phyloP scores from a whole-genome alignment of 73 alveolate genomes.

The Paramecium tetraurelia region DNA sequence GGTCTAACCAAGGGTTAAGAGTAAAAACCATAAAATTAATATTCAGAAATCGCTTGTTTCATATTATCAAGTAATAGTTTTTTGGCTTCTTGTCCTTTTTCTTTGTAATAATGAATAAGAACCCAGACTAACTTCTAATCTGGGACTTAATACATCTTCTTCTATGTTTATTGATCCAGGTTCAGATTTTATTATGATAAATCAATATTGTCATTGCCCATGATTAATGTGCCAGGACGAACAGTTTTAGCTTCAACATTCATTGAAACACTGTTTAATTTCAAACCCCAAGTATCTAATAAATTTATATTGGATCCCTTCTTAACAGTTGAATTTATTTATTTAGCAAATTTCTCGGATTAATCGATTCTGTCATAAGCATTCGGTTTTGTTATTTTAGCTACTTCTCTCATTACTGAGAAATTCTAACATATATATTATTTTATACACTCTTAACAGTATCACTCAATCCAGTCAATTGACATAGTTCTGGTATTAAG shows the following conservation, averaged over 20 bases:
- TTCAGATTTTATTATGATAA: constrained; percentile 60
- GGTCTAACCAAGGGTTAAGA: not conserved
- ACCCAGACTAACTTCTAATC: not conserved
- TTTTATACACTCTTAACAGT: constrained; percentile 74
- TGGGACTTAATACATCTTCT: constrained; percentile 70
- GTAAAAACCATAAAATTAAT: not conserved
- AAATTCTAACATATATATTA: constrained; percentile 52
- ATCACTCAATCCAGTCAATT: constrained; percentile 85
- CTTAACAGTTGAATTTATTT: not conserved
- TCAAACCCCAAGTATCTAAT: constrained; percentile 81
- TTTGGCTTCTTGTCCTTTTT: not conserved
- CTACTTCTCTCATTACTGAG: constrained; percentile 83
- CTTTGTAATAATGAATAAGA: not conserved
- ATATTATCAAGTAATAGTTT: not conserved
- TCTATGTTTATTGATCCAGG: constrained; percentile 81
- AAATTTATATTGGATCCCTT: constrained; percentile 51
- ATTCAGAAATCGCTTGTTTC: not conserved
- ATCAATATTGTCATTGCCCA: constrained; percentile 61
- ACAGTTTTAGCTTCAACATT: constrained; percentile 56
- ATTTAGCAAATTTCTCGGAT: not conserved
- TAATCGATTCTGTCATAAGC: constrained; percentile 53
- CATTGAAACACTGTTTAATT: constrained; percentile 60
- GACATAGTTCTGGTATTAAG: not conserved
- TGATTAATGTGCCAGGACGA: constrained; percentile 69
- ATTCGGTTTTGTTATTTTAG: constrained; percentile 80